phyloP scores from a whole-genome alignment of 371 early-diverging fungal species.

The Mortierella sp. region DNA sequence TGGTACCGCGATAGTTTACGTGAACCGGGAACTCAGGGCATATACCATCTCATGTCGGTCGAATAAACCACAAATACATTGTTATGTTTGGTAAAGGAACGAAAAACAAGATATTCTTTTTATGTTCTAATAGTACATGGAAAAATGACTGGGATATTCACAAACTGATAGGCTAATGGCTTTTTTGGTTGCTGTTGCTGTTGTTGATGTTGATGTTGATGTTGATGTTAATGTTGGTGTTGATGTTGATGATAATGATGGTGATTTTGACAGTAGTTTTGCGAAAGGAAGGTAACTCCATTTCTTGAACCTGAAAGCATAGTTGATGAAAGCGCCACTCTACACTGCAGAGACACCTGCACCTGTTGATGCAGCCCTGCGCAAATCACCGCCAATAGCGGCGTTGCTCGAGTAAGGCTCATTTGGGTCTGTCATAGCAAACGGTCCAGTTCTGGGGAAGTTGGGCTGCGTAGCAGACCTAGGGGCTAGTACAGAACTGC shows the following conservation, averaged over 20 bases:
- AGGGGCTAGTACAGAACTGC: neutral
- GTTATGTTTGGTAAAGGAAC: no score
- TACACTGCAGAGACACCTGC: neutral
- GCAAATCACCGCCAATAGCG: neutral
- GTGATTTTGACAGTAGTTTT: no score
- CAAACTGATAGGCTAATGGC: neutral
- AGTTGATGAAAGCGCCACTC: no score
- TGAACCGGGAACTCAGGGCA: no score
- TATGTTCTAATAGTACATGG: neutral
- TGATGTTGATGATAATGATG: neutral
- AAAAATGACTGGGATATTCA: neutral
- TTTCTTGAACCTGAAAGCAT: neutral
- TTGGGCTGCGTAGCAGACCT: constrained; percentile 32
- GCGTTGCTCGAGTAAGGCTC: neutral
- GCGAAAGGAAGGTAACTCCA: neutral
- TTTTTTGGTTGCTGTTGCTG: neutral
- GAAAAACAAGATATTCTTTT: no score
- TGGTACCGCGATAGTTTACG: no score
- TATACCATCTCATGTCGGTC: no score
- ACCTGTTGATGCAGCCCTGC: neutral
- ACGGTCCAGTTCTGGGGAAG: constrained; percentile 19
- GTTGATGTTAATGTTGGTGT: no score
- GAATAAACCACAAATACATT: no score
- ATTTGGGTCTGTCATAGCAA: neutral
- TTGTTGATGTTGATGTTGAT: neutral